These are phyloP conservation scores for Xylariomycetidae sp. DNA, from an alignment of 2,329 filamentous ascomycete genomes.

Conservation along the genomic window DNA sequence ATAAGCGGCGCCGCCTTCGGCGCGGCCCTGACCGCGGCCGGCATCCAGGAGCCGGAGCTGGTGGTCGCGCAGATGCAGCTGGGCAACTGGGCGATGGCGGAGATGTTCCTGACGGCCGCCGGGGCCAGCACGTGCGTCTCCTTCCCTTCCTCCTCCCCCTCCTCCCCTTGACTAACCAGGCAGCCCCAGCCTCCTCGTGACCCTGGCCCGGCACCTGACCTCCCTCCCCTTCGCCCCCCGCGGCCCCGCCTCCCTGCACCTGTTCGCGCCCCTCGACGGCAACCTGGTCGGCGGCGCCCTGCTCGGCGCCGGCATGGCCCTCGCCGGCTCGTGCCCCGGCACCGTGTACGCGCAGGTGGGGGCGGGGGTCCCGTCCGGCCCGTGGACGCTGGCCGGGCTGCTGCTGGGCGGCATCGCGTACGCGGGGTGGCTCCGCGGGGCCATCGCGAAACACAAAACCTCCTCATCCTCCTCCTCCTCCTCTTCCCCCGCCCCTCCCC, in stretches of 20 bases:
- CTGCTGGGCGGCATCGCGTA: slow-evolving; percentile 49
- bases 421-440: slow-evolving; percentile 36
- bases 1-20: slow-evolving; percentile 55
- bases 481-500: neutral
- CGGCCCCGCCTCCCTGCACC: slow-evolving; percentile 42
- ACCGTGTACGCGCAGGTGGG: slow-evolving; percentile 57
- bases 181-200: slow-evolving; percentile 28
- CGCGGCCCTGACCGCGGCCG: slow-evolving; percentile 52
- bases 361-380: neutral
- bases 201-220: slow-evolving; percentile 36
- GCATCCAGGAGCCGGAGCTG: slow-evolving; percentile 53
- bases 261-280: slow-evolving; percentile 53
- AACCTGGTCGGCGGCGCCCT: slow-evolving; percentile 59
- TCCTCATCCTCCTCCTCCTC: neutral
- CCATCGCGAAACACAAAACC: slow-evolving; percentile 12
- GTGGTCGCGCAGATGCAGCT: slow-evolving; percentile 57
- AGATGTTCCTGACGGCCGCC: slow-evolving; percentile 57
- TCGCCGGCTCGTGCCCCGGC: slow-evolving; percentile 60
- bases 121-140: slow-evolving; percentile 53
- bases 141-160: slow-evolving; percentile 1
- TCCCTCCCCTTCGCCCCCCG: slow-evolving; percentile 41
- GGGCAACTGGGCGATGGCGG: slow-evolving; percentile 59
- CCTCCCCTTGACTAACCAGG: neutral
- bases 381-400: neutral
- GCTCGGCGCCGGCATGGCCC: slow-evolving; percentile 59